Percentiles rank a stretch among this genome's conserved stretches.
Conservation (phyloP, 2,329 filamentous ascomycete genomes). For the Calonectria montana region DNA sequence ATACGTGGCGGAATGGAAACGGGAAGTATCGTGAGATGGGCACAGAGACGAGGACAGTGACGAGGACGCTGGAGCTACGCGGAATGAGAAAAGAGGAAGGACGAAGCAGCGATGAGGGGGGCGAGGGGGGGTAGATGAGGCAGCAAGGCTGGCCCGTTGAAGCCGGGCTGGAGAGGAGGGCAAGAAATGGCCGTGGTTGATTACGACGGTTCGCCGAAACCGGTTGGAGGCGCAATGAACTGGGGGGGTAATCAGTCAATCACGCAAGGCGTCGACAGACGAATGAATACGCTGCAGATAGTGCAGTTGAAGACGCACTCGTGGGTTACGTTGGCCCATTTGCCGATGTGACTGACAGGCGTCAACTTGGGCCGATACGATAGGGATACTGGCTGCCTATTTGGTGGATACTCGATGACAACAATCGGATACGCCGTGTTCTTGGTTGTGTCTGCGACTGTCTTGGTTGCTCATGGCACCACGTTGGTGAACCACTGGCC, state of each 20-base stretch:
- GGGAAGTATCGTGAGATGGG: background rate
- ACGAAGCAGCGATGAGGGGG: background rate
- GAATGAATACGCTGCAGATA: background rate
- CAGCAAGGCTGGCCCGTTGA: constrained; percentile 11
- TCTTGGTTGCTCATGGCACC: background rate
- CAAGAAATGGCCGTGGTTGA: background rate
- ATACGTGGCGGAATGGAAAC: background rate
- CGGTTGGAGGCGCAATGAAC: constrained; percentile 1
- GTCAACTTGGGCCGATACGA: background rate
- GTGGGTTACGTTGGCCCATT: background rate
- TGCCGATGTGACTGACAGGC: background rate
- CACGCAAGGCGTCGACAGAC: background rate
- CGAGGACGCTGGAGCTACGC: background rate
- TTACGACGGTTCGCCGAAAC: constrained; percentile 9
- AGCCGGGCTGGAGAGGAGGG: background rate
- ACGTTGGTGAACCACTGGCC: background rate
- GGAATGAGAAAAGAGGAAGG: background rate
- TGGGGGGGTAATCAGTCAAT: background rate
- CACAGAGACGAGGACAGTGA: background rate
- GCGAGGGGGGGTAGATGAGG: constrained; percentile 1
- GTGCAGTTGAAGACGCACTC: background rate
- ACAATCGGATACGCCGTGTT: background rate
- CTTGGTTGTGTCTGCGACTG: background rate
- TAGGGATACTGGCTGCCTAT: background rate
- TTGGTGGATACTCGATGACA: background rate